Evolutionary conservation across 257 asterid species (phyloP).

Genomic region (Penstemon eatonii): DNA sequence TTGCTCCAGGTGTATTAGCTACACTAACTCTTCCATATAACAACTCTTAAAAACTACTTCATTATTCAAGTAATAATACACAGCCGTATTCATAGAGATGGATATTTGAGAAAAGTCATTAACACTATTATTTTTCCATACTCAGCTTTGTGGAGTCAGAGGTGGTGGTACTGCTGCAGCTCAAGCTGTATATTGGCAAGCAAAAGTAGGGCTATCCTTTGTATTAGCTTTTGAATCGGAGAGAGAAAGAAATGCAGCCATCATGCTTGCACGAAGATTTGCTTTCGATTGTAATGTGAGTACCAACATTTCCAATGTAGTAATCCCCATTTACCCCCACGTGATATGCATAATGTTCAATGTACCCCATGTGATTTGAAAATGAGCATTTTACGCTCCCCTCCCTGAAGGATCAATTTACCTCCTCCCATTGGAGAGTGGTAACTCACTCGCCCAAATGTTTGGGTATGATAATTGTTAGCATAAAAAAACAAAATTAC

Average conservation of each 20-base stretch:
- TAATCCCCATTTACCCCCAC: too few species aligned
- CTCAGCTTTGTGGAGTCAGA: slow-evolving; percentile 89
- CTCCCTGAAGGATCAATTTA: too few species aligned
- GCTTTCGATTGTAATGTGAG: slow-evolving; percentile 92
- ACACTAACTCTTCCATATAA: not conserved
- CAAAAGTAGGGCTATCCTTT: slow-evolving; percentile 60
- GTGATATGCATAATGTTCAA: too few species aligned
- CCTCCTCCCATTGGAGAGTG: too few species aligned
- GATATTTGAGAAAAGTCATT: slow-evolving; percentile 1
- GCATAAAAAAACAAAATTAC: too few species aligned
- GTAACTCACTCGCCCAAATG: too few species aligned
- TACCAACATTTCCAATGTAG: slow-evolving; percentile 17
- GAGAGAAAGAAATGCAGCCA: slow-evolving; percentile 88
- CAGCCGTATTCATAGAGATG: not conserved
- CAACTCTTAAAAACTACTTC: not conserved
- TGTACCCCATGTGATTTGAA: too few species aligned
- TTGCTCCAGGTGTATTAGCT: not conserved
- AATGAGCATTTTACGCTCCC: too few species aligned
- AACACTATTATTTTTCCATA: slow-evolving; percentile 8
- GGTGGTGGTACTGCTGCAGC: slow-evolving; percentile 98
- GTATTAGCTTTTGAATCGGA: slow-evolving; percentile 84
- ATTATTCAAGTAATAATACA: not conserved
- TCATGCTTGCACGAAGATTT: slow-evolving; percentile 87
- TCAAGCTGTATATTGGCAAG: slow-evolving; percentile 85
- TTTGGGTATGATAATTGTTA: too few species aligned